Base-by-base conservation (phyloP, 169 alveolate genomes). In the Plasmodium malariae region DNA sequence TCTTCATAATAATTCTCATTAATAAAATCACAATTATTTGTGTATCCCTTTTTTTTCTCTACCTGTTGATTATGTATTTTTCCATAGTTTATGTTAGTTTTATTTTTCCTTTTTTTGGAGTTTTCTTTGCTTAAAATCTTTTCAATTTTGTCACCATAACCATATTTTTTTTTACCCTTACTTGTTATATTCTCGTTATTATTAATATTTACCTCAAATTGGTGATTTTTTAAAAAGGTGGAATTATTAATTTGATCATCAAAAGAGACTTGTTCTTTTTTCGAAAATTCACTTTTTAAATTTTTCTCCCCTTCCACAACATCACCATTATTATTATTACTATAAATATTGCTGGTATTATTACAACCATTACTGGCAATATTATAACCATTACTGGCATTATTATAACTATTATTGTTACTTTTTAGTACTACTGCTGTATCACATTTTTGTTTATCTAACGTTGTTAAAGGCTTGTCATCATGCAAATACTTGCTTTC, bases 161-260 rank as follows among this genome's bases (percentile, higher is more conserved):
- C 54, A 32, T 62, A 43, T 57, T 67, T 34, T 65, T 80, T 80
- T 51, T 45, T 63, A 76, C 11, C 26, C 14, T 43, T 30, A 6
- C 36, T 45, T 28, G 43, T 57, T 21, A 36, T 1, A 5, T 68
- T 54, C 30, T 12, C 40, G 3, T 40, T 60, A 76, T 36, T 62
- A 37, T 36, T 14, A 40, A 45, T 43, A 55, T 32, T 34, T 74
- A 21, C 17, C 19, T 34, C 40, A 73, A 24, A 17, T 54, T 40
- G 83, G 24, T 45, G 26, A 54, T 73, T 51, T 36, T 57, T 60
- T 3, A 40, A n/a, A 73, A 19, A 36, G 21, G 14, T n/a, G 37
- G 17, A 49, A 4, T 34, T 70, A 55, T 48, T 70, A 26, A 70
- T 19, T 36, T 55, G 34, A 3, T 28, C 71, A 34, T 73, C 40